Percentiles rank a stretch among this genome's conserved stretches.
These are phyloP conservation scores for Diaporthe eres DNA, from an alignment of 2,329 filamentous ascomycete species.

Conservation along the genomic window DNA sequence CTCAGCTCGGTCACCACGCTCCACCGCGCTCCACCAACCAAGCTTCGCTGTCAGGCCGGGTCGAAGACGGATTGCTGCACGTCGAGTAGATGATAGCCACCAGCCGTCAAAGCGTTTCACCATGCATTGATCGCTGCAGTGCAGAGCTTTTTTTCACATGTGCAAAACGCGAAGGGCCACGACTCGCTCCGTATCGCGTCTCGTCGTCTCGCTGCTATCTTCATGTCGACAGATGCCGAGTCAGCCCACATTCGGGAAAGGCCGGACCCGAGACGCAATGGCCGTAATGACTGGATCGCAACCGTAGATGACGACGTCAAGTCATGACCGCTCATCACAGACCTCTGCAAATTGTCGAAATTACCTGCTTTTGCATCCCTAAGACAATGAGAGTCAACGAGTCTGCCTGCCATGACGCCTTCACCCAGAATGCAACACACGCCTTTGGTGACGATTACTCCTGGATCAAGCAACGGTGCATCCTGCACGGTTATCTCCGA, in stretches of 20 bases:
- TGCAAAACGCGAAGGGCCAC: slow-evolving; percentile 13
- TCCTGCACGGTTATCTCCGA: slow-evolving; percentile 23
- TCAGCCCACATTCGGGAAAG: slow-evolving; percentile 36
- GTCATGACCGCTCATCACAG: slow-evolving; percentile 13
- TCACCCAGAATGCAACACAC: background rate
- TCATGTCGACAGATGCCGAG: slow-evolving; percentile 2
- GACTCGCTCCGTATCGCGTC: slow-evolving; percentile 11
- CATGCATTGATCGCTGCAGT: slow-evolving; percentile 18
- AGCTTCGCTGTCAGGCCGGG: background rate
- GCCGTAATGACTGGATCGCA: slow-evolving; percentile 5
- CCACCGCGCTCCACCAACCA: slow-evolving; percentile 18
- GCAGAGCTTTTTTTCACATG: slow-evolving; percentile 21
- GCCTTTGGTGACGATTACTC: background rate
- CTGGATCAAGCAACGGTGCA: background rate
- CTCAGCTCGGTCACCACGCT: slow-evolving; percentile 15
- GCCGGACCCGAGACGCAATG: slow-evolving; percentile 9
- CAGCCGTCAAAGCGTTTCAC: background rate
- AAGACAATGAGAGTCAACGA: background rate
- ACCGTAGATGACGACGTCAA: slow-evolving; percentile 9
- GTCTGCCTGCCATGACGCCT: background rate
- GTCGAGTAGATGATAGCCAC: background rate
- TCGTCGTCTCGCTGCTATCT: slow-evolving; percentile 11
- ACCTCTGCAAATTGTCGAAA: background rate
- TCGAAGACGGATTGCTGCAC: background rate
- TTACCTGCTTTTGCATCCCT: slow-evolving; percentile 2